Percentiles rank a stretch among this genome's conserved stretches.
phyloP scores from a whole-genome alignment of 2,329 filamentous ascomycete species.

The Aspergillus niger region DNA sequence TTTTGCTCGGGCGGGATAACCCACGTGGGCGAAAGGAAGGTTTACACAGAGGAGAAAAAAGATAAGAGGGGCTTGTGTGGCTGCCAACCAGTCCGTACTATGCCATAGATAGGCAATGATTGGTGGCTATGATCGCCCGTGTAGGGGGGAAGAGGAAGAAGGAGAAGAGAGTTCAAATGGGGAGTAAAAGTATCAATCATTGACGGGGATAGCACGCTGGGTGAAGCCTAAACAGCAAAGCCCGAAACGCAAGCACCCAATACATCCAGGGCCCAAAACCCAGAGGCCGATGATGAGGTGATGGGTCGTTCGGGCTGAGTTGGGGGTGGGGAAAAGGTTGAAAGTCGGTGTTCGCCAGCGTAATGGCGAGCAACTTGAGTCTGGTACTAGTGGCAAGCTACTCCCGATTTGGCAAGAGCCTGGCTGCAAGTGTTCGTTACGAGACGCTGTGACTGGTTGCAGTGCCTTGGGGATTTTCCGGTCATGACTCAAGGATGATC shows the following conservation, averaged over 20 bases:
- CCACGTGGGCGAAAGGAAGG: slow-evolving; percentile 22
- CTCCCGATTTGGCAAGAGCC: slow-evolving; percentile 10
- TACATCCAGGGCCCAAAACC: not conserved
- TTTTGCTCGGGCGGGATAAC: slow-evolving; percentile 13
- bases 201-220: not conserved
- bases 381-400: slow-evolving; percentile 12
- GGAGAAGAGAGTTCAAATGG: no score
- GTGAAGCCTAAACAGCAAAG: not conserved
- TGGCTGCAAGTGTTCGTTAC: slow-evolving; percentile 14
- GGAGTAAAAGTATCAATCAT: not conserved
- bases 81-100: not conserved
- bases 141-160: not conserved
- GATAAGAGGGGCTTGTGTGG: not conserved
- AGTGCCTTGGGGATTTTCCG: slow-evolving; percentile 14
- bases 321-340: slow-evolving; percentile 9
- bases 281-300: not conserved
- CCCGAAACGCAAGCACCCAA: not conserved
- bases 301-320: slow-evolving; percentile 7
- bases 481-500: slow-evolving; percentile 21
- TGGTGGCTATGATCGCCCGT: not conserved
- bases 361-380: slow-evolving; percentile 4
- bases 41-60: not conserved
- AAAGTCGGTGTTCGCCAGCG: slow-evolving; percentile 2
- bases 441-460: slow-evolving; percentile 13
- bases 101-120: not conserved